phyloP scores from a whole-genome alignment of 805 yeast genomes.

The Yamadazyma ubonensis region DNA sequence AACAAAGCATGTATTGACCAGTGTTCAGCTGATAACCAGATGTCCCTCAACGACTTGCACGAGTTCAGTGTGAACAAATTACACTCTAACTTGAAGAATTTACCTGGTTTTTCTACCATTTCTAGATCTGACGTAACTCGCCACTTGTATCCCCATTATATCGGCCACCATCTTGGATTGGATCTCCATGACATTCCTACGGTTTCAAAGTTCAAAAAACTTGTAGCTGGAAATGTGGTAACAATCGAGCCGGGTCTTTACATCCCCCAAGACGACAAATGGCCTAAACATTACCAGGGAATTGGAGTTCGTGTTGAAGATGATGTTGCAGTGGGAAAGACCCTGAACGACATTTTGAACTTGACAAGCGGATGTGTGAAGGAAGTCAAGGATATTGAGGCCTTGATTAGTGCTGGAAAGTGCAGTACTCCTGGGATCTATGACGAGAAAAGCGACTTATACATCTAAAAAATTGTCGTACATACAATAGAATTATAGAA shows the following conservation, averaged over 20 bases:
- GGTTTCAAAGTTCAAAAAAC: constrained; percentile 51
- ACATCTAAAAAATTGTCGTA: too few species aligned
- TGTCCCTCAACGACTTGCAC: constrained; percentile 74
- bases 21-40: constrained; percentile 53
- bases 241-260: constrained; percentile 97
- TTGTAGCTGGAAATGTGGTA: constrained; percentile 74
- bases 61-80: constrained; percentile 59
- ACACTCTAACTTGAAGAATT: constrained; percentile 62
- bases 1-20: constrained; percentile 73
- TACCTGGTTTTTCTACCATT: constrained; percentile 60
- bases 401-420: constrained; percentile 55
- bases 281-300: constrained; percentile 79
- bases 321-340: constrained; percentile 77
- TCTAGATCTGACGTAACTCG: constrained; percentile 52
- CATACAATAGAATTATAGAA: too few species aligned
- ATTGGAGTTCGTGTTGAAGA: constrained; percentile 96
- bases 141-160: constrained; percentile 80
- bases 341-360: constrained; percentile 45
- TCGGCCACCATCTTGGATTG: constrained; percentile 93
- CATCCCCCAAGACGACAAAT: constrained; percentile 68
- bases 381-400: constrained; percentile 80
- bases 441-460: constrained; percentile 34
- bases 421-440: constrained; percentile 48
- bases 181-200: constrained; percentile 85
- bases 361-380: constrained; percentile 83